These are phyloP conservation scores for Cyberlindnera samutprakarnensis DNA, from an alignment of 805 yeast genomes.

Conservation along the genomic window DNA sequence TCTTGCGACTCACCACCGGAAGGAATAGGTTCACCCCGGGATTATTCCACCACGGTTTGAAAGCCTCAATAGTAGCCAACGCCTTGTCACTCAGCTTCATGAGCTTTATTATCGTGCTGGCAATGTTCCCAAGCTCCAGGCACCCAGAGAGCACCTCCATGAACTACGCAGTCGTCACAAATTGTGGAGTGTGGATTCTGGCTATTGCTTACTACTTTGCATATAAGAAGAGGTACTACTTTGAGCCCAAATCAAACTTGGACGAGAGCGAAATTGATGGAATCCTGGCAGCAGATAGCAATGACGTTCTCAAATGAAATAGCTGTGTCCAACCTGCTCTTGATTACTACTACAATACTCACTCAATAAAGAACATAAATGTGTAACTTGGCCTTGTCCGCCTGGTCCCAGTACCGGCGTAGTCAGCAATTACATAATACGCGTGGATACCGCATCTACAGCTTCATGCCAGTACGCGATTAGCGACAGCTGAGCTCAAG, in stretches of 20 bases:
- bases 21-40: constrained; percentile 52
- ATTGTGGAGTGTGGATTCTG: constrained; percentile 53
- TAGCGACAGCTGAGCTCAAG: too few species aligned
- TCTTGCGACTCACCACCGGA: constrained; percentile 35
- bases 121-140: constrained; percentile 52
- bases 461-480: too few species aligned
- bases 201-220: constrained; percentile 43
- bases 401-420: too few species aligned
- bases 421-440: too few species aligned
- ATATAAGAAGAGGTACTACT: constrained; percentile 45
- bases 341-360: too few species aligned
- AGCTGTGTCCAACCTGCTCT: too few species aligned
- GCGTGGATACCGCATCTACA: too few species aligned
- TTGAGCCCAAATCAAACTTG: constrained; percentile 38
- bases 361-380: too few species aligned
- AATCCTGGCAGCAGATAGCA: constrained; percentile 1
- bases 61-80: constrained; percentile 37
- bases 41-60: constrained; percentile 52
- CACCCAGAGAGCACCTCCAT: constrained; percentile 33
- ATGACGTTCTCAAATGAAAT: too few species aligned
- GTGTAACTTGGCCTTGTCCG: too few species aligned
- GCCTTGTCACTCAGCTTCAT: constrained; percentile 43
- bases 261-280: constrained; percentile 1
- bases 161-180: constrained; percentile 69
- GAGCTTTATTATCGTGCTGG: constrained; percentile 43